Conservation (phyloP, 2,329 filamentous ascomycete genomes). For the Penicillium occitanis region DNA sequence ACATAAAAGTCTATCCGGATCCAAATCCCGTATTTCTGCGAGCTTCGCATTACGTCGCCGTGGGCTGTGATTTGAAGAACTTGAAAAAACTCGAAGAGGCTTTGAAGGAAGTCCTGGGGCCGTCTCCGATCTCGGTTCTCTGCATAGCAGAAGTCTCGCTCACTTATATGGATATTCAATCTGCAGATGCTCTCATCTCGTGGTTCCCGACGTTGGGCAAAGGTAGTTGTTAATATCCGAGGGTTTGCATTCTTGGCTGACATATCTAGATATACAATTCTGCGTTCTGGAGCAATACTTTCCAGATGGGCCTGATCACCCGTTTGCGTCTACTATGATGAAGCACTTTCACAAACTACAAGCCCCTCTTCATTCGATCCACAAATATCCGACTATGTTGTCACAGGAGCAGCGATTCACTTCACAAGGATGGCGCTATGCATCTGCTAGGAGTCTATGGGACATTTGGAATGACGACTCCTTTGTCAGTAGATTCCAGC, state of each 20-base stretch:
- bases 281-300: slow-evolving; percentile 84
- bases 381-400: slow-evolving; percentile 65
- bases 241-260: slow-evolving; percentile 10
- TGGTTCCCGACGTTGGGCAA: slow-evolving; percentile 74
- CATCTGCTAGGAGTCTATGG: slow-evolving; percentile 71
- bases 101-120: slow-evolving; percentile 59
- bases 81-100: slow-evolving; percentile 60
- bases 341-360: slow-evolving; percentile 77
- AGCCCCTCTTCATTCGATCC: slow-evolving; percentile 73
- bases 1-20: slow-evolving; percentile 40
- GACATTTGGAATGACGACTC: slow-evolving; percentile 71
- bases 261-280: slow-evolving; percentile 63
- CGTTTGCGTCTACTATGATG: slow-evolving; percentile 85
- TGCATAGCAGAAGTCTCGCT: slow-evolving; percentile 89
- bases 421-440: slow-evolving; percentile 64
- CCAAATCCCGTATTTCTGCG: slow-evolving; percentile 53
- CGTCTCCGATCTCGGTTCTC: slow-evolving; percentile 63
- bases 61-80: slow-evolving; percentile 78
- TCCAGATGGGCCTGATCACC: slow-evolving; percentile 73
- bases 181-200: slow-evolving; percentile 70
- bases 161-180: slow-evolving; percentile 78
- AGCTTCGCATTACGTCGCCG: slow-evolving; percentile 71
- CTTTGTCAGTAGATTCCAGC: slow-evolving; percentile 63
- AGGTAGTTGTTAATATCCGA: slow-evolving; percentile 50
- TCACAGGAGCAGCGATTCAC: slow-evolving; percentile 69